Percentiles rank a stretch among this genome's conserved stretches.
These are phyloP conservation scores for Ustilago trichophora DNA, from an alignment of 1,284 basidiomycete species.

Conservation along the genomic window DNA sequence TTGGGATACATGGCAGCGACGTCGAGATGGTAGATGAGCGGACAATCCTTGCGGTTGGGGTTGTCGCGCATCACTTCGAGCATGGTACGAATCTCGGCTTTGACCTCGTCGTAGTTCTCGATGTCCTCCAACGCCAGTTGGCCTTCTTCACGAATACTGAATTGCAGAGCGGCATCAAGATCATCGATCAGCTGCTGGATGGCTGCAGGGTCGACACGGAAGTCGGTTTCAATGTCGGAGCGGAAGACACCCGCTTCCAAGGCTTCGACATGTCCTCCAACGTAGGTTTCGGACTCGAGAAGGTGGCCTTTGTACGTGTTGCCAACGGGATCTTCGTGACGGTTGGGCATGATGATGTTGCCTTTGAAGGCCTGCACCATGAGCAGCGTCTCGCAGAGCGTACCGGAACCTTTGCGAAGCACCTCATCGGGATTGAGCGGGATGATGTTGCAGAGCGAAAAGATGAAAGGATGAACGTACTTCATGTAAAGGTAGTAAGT, in stretches of 20 bases:
- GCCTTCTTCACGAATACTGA: constrained; percentile 89
- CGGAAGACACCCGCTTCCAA: constrained; percentile 98
- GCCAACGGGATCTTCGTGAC: constrained; percentile 90
- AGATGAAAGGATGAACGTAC: constrained; percentile 99
- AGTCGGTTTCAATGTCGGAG: constrained; percentile 92
- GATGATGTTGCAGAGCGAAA: constrained; percentile 99
- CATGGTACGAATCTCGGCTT: constrained; percentile 77
- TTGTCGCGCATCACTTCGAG: constrained; percentile 92
- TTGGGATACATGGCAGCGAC: constrained; percentile 99
- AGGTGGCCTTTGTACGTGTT: constrained; percentile 96
- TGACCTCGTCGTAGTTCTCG: constrained; percentile 96
- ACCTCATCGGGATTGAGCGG: constrained; percentile 97
- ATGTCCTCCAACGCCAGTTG: constrained; percentile 82
- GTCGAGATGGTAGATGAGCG: constrained; percentile 97
- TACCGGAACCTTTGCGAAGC: constrained; percentile 92
- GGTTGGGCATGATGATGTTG: constrained; percentile 96
- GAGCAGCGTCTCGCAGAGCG: constrained; percentile 93
- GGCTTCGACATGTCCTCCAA: constrained; percentile 98
- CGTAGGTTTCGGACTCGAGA: constrained; percentile 95
- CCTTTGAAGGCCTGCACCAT: constrained; percentile 98
- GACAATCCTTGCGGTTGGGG: constrained; percentile 85
- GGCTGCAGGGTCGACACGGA: constrained; percentile 89
- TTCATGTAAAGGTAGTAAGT: constrained; percentile 99
- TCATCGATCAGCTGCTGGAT: constrained; percentile 93
- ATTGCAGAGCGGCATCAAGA: constrained; percentile 87